Base-by-base conservation (phyloP, 768 basidiomycete species). In the Podaxis rugospora region DNA sequence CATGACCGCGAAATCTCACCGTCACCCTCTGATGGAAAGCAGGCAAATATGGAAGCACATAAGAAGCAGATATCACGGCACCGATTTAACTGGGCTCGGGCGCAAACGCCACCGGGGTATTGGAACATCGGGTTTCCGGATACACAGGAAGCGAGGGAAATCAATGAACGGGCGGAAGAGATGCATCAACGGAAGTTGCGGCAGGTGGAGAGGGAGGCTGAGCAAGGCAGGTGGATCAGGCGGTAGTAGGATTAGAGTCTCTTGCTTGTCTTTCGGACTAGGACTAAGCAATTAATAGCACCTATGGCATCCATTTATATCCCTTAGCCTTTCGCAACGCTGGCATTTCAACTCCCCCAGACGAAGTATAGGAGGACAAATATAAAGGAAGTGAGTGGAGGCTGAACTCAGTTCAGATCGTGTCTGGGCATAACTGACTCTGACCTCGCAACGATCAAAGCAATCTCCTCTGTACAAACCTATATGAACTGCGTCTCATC, bases 61-160 rank as follows among this genome's bases (percentile, higher is more conserved):
- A 85, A 84, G 72, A 80, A 89, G 63, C 74, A 78, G 5, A 87
- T 92, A 53, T 92, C 89, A 39, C 79, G 87, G 32, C 90, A 92
- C 70, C 80, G 89, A 14, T 80, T 86, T 61, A 80, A 86, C 18
- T 93, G 89, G 90, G 78, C 78, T 28, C 79, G 84, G 50, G 79
- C 86, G 1, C 81, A 78, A 53, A 94, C 92, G 1, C 95, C 95
- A 10, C 93, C 92, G 0, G 86, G 85, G 14, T 96, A 92, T 72
- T 95, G 93, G 92, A 80, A 88, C 59, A 94, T 95, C 60, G 93
- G 90, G 1, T 95, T 98, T 69, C 95, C 95, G 1, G 78, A 80
- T 64, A 95, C 94, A 3, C 94, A 95, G 71, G 85, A 92, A 68
- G 87, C 85, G 14, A 80, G 78, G 50, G 80, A 80, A 57, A 94